Evolutionary conservation across 2,329 filamentous ascomycete genomes (phyloP), one percentile per base, ranked within the genome.

Genomic region (Penicillium sp.): DNA sequence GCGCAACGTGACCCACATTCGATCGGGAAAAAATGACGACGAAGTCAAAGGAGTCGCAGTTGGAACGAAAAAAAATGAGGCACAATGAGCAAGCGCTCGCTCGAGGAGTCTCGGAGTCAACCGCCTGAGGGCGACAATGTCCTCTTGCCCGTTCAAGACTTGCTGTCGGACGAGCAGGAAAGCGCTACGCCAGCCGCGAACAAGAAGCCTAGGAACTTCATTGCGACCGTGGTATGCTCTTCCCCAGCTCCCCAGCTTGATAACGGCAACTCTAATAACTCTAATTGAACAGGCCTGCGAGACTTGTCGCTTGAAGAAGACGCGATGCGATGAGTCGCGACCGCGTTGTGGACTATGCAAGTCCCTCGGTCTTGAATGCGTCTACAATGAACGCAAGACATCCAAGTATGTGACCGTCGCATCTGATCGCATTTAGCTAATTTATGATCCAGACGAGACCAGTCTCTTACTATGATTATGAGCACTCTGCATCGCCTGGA

Each of bases 381-480:
- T 69, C 35, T 79, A 78, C 56, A 74, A 75, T 50, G 73, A 77
- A 56, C 73, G 75, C 47, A 76, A 77, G 55, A 68, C 73, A 10
- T 78, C 76, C 29, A 78, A 78, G 73, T 75, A 56, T 47, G 67
- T 58, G 9, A 23, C n/a, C 11, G 22, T 13, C 43, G 8, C 2
- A 22, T 27, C 23, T 6, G 23, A 11, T 29, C 14, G 14, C 16
- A 13, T 32, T 26, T 3, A 20, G 28, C 18, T 32, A 16, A 16
- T 9, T 5, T 7, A 36, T 31, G 3, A 22, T 22, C 11, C 31
- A 76, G 73, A 52, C 77, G 75, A 42, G 76, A 79, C 47, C 74
- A 77, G 44, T 77, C 76, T 3, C 71, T 79, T 58, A 69, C 72
- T 22, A 71, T 77, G 58, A 76, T 78, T 24, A 77, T 78, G 61